Base-by-base conservation (phyloP, 108 stramenopile species). In the Skeletonema marinoi region DNA sequence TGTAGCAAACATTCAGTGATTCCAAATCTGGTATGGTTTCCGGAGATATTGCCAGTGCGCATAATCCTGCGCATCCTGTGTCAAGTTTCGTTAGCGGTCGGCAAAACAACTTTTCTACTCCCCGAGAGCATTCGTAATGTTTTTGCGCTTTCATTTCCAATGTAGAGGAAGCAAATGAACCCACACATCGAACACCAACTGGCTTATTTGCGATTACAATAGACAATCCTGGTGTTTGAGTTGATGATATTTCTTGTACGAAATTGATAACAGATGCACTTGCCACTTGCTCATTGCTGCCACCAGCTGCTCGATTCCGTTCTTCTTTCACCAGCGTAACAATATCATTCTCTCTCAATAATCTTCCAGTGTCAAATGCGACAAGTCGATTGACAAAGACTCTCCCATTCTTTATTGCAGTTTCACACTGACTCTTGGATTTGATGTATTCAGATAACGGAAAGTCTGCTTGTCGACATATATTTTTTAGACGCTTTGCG, bases 1-100 rank as follows among this genome's bases (percentile, higher is more conserved):
- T 61, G 58, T 86, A 84, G 12, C 6, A 14, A 42, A 88, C 42
- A 50, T 39, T 73, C 4, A 64, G 16, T 54, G 21, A 25, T 0
- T 56, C 42, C 59, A 77, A 30, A 61, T 6, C 30, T 13, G 30
- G 59, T 68, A 12, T 46, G n/a, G 21, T 17, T 33, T 69, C 54
- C 8, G 17, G 30, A 29, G 17, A 12, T 32, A 39, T 65, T 31
- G 38, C 35, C 32, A 90, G 13, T 6, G 73, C 84, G 66, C 89
- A 90, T 3, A 90, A 46, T 12, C 90, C 90, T 21, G 71, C 33
- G 65, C 87, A 88, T 14, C 84, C 85, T 2, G 87, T 87, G 61
- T 90, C 89, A n/a, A 90, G 66, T 36, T 81, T 78, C 8, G 86
- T 78, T 8, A 88, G 5, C 9, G 78, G 58, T 4, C 66, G 51